Evolutionary conservation across 768 basidiomycete genomes (phyloP), one percentile per base, ranked within the genome.

Genomic region (Mycena polygramma): DNA sequence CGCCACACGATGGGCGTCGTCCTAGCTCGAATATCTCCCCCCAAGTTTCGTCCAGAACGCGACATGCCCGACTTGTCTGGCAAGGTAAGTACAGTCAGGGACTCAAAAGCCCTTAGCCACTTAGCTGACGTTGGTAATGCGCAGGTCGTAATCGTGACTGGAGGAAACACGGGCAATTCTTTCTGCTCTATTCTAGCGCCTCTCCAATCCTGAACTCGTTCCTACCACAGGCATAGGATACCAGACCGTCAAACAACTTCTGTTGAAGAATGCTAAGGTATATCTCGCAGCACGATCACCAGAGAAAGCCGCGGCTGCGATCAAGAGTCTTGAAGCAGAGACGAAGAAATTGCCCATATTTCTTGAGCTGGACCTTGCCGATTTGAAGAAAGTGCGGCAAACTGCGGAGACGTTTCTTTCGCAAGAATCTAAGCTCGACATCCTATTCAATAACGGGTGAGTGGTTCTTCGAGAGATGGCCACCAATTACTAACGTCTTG

Each of bases 211-310:
- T 30, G 30, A 30, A 30, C 30, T 30, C 30, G 30, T 30, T 30
- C 30, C 30, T 2, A n/a, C n/a, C n/a, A 30, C 30, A 30, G 52
- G 84, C 2, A 81, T 87, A 37, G 86, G 84, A 5, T 81, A 80
- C 46, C 81, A 84, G 63, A 84, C 83, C 19, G 79, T 77, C 37
- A 83, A 80, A 72, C 74, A 77, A 13, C 67, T 80, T 20, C 65
- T 79, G 0, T 64, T 74, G 20, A 79, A 80, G 63, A 75, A 75
- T 30, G 79, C 79, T 26, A 77, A 73, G 59, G 79, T 80, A 3
- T 80, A 77, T 63, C 72, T 80, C 6, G 75, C 78, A 4, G 75
- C 74, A 4, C 75, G 79, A 20, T 43, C 62, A 7, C 35, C 26
- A 6, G 65, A 75, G 37, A 60, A 51, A 15, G 57, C 71, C 7